Conservation (phyloP, 139 green algal genomes). For the Ettlia oleoabundans region DNA sequence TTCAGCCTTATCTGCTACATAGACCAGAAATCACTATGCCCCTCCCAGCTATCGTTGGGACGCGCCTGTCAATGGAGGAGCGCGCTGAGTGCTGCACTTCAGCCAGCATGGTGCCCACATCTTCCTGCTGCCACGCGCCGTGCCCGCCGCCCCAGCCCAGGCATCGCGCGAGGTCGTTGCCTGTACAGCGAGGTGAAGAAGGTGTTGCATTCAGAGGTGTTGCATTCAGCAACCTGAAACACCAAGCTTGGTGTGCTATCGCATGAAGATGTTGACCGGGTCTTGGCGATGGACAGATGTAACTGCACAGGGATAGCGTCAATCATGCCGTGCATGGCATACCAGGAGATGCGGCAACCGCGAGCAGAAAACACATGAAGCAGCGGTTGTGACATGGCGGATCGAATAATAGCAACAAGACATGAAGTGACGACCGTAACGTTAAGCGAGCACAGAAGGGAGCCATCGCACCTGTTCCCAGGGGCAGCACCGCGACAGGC, state of each 20-base stretch:
- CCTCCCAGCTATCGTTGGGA: conserved; percentile 10
- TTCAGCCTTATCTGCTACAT: neutral
- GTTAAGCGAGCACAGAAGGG: neutral
- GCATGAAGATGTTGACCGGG: neutral
- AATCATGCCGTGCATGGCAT: no score
- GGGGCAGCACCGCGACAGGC: conserved; percentile 78
- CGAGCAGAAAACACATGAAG: no score
- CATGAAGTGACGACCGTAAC: no score
- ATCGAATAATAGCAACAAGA: no score
- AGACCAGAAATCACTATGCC: neutral
- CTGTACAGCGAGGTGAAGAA: conserved; percentile 1
- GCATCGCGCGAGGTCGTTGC: conserved; percentile 89
- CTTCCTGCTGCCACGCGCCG: conserved; percentile 32
- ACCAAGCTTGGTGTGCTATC: neutral
- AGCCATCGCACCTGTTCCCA: conserved; percentile 67
- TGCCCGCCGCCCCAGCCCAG: conserved; percentile 81
- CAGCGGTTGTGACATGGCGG: no score
- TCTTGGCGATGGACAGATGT: no score
- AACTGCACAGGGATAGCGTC: no score
- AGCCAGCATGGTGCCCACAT: conserved; percentile 54
- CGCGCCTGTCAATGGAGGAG: conserved; percentile 76
- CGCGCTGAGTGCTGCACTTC: conserved; percentile 66
- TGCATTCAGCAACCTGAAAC: neutral
- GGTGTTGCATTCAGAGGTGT: neutral
- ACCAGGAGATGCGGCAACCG: no score